Percentiles rank a stretch among this genome's conserved stretches.
Conservation (phyloP, 148 eudicot genomes). For the Dianthus caryophyllus region DNA sequence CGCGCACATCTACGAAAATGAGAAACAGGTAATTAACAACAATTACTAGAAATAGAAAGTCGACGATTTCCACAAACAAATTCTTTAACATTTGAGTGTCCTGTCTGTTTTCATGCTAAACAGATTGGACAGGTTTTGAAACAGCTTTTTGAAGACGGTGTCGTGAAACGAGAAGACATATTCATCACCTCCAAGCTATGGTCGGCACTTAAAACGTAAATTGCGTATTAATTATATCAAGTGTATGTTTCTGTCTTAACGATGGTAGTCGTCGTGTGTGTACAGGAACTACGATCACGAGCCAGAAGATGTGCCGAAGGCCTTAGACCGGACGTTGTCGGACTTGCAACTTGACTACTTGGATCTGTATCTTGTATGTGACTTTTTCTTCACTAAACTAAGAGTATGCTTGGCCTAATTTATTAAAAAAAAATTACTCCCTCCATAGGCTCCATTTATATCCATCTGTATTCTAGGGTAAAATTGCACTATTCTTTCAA, state of each 20-base stretch:
- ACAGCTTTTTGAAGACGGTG: conserved; percentile 46
- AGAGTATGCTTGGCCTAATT: neutral
- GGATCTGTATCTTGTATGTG: conserved; percentile 52
- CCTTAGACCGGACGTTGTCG: conserved; percentile 31
- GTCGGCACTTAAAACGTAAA: conserved; percentile 25
- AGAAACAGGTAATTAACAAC: conserved; percentile 41
- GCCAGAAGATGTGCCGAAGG: too few species aligned
- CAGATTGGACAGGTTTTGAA: conserved; percentile 51
- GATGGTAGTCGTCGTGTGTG: too few species aligned
- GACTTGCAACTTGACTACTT: conserved; percentile 55
- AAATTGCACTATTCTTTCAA: too few species aligned
- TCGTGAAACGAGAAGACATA: conserved; percentile 52
- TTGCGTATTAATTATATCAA: neutral
- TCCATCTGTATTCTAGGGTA: too few species aligned
- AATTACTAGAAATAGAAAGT: neutral
- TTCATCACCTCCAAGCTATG: conserved; percentile 61
- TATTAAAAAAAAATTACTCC: too few species aligned
- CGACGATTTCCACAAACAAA: neutral
- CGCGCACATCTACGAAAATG: conserved; percentile 44
- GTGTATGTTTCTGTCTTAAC: too few species aligned
- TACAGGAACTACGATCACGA: too few species aligned
- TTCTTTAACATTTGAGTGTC: neutral
- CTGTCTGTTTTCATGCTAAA: conserved; percentile 8
- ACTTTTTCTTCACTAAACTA: neutral
- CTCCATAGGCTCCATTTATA: too few species aligned